These are phyloP conservation scores for Phyllosticta paracitricarpa DNA, from an alignment of 2,329 filamentous ascomycete genomes.

Conservation along the genomic window DNA sequence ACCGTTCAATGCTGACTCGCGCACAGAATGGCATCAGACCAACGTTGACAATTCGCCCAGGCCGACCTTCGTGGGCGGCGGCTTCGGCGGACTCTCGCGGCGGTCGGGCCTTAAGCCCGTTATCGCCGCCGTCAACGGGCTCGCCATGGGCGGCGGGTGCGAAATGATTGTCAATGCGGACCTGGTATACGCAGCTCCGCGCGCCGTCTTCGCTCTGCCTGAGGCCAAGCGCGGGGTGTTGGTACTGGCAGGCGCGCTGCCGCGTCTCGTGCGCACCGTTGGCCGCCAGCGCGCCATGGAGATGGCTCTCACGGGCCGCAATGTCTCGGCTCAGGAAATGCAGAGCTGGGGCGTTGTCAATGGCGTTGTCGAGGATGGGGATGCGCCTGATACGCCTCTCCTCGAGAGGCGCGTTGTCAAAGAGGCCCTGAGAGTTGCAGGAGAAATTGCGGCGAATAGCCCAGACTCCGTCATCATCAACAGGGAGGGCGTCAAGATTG, in stretches of 20 bases:
- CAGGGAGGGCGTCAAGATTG: slow-evolving; percentile 59
- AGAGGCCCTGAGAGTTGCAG: slow-evolving; percentile 53
- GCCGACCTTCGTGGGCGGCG: slow-evolving; percentile 16
- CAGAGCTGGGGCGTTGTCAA: slow-evolving; percentile 20
- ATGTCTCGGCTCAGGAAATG: slow-evolving; percentile 15
- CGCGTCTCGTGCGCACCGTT: slow-evolving; percentile 18
- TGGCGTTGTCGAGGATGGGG: slow-evolving; percentile 14
- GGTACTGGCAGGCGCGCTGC: slow-evolving; percentile 18
- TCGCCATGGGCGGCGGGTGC: slow-evolving; percentile 22
- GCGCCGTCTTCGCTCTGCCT: slow-evolving; percentile 18
- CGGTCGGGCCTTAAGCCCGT: slow-evolving; percentile 51
- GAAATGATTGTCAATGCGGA: slow-evolving; percentile 21
- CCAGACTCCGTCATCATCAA: slow-evolving; percentile 70
- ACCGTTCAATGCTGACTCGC: neutral
- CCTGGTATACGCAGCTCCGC: slow-evolving; percentile 17
- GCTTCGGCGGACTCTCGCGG: slow-evolving; percentile 47
- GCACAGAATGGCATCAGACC: slow-evolving; percentile 4
- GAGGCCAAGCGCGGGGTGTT: slow-evolving; percentile 21
- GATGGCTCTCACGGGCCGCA: slow-evolving; percentile 18
- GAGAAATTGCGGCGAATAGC: slow-evolving; percentile 53
- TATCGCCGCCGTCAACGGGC: slow-evolving; percentile 50
- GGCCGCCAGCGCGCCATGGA: slow-evolving; percentile 20
- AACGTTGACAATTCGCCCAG: neutral
- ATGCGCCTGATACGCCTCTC: neutral
- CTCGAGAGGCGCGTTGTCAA: slow-evolving; percentile 36